Percentiles rank a stretch among this genome's conserved stretches.
Evolutionary conservation across 2,329 filamentous ascomycete genomes (phyloP).

Genomic region (Botrytis paeoniae): DNA sequence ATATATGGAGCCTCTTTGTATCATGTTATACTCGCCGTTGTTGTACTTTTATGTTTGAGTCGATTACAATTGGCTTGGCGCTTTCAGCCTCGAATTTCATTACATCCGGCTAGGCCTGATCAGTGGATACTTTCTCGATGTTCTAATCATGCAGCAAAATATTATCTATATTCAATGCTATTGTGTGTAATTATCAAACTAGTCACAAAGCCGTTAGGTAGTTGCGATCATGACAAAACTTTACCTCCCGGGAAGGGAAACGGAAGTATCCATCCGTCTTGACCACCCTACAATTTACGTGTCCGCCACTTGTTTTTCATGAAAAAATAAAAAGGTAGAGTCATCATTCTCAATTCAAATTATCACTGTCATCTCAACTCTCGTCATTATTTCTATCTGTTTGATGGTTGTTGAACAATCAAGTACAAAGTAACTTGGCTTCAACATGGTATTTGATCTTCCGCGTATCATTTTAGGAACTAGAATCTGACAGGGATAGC

Average conservation of each 20-base stretch:
- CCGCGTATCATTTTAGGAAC: background rate
- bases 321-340: background rate
- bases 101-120: background rate
- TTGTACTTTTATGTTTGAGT: background rate
- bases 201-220: background rate
- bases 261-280: background rate
- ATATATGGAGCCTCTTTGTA: background rate
- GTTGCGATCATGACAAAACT: background rate
- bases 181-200: background rate
- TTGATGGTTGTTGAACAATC: background rate
- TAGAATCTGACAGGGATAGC: slow-evolving; percentile 16
- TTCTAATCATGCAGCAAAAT: background rate
- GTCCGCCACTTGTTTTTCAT: background rate
- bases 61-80: background rate
- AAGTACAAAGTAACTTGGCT: background rate
- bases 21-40: background rate
- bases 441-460: background rate
- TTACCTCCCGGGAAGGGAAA: background rate
- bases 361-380: background rate
- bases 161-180: background rate
- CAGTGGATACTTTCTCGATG: background rate
- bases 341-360: background rate
- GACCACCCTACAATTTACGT: background rate
- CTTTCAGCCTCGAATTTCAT: background rate
- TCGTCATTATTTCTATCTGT: background rate